Conservation (phyloP, 2,329 filamentous ascomycete genomes). For the Microsporum ferrugineum region DNA sequence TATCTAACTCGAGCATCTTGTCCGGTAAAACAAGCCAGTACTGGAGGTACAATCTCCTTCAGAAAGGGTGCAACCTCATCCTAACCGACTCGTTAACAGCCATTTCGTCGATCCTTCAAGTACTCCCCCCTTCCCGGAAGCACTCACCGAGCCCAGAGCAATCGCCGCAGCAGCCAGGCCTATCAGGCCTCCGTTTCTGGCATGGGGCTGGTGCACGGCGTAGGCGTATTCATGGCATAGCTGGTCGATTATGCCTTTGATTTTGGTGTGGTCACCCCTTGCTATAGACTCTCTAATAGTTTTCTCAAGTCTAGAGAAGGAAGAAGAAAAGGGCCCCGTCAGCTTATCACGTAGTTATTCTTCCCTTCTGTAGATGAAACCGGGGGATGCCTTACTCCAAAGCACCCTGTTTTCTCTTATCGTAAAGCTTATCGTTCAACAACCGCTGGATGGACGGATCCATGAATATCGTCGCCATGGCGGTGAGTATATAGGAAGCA, state of each 20-base stretch:
- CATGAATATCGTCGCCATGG: constrained; percentile 43
- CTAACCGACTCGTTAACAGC: constrained; percentile 16
- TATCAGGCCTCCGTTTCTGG: constrained; percentile 89
- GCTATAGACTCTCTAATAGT: constrained; percentile 75
- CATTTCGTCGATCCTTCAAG: not conserved
- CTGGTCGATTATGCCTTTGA: constrained; percentile 84
- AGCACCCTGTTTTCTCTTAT: constrained; percentile 92
- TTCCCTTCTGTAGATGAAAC: not conserved
- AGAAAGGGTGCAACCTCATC: constrained; percentile 87
- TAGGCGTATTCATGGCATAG: constrained; percentile 97
- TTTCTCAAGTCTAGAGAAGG: constrained; percentile 61
- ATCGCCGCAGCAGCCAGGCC: constrained; percentile 92
- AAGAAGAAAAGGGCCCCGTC: not conserved
- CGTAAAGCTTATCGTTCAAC: constrained; percentile 96
- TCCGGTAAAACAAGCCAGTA: constrained; percentile 93
- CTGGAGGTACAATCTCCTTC: constrained; percentile 86
- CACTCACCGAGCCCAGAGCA: constrained; percentile 74
- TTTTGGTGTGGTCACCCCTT: constrained; percentile 63
- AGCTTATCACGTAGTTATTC: not conserved
- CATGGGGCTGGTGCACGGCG: constrained; percentile 91
- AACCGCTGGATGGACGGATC: constrained; percentile 80
- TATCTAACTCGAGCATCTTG: constrained; percentile 96
- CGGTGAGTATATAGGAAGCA: not conserved
- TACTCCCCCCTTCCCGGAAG: not conserved
- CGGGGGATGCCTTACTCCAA: constrained; percentile 59